Evolutionary conservation across 805 yeast genomes (phyloP), one percentile per base, ranked within the genome.

Genomic region (Starmerella sirachaensis): DNA sequence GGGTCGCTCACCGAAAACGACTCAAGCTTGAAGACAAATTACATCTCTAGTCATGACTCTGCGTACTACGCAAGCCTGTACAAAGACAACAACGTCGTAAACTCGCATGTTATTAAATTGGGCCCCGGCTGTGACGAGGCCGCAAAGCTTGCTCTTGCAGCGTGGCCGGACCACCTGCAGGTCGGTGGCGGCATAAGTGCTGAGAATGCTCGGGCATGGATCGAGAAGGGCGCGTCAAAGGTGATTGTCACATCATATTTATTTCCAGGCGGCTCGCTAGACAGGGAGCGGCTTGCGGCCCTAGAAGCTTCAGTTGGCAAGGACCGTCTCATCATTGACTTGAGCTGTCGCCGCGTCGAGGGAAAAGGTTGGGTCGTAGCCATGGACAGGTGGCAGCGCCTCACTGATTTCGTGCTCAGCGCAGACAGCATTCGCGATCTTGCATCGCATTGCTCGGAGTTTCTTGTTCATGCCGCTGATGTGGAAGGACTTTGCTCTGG

Each of bases 401-500:
- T 86, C 20, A 91, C 99, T 0, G 68, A 68, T 27, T 67, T 76
- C 31, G 68, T 62, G 38, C 63, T 91, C 37, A 64, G 64, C 33
- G 56, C 58, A 34, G 70, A 68, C 18, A 69, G 79, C 19, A 69
- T 91, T 42, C 55, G 50, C 4, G 43, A 58, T 32, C 65, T 91
- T 27, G 60, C 77, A 7, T 39, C 64, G 33, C 82, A 78, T 59
- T 83, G 96, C 51, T 70, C 74, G 46, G 98, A 91, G 60, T 82
- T 88, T 53, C 62, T 91, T 37, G 78, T 91, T 13, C 99, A 91
- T 61, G 98, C 98, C 3, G 99, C 98, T 0, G 98, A 91, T 59
- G 97, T 91, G 3, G 99, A 91, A 60, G 99, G 99, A 0, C 65
- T 91, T 13, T 91, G 98, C 57, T 70, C 74, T 29, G 99, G 99